Base-by-base conservation (phyloP, 2,329 filamentous ascomycete genomes). In the Apiospora saccharicola region DNA sequence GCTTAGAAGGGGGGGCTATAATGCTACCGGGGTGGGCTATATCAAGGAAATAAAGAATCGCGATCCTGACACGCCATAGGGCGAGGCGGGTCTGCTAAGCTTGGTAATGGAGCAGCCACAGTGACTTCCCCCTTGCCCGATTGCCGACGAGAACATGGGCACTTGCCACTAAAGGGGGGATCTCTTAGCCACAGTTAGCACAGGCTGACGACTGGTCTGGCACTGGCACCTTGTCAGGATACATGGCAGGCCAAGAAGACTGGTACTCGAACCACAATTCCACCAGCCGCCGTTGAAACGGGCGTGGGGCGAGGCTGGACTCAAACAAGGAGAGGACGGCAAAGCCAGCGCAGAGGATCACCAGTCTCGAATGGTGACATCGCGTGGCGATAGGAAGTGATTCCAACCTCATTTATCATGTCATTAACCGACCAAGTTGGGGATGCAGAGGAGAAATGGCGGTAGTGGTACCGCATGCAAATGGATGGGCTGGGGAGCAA, bases 21-120 rank as follows among this genome's bases (percentile, higher is more conserved):
- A 73, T 75, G 70, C 74, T 75, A 78, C 79, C 74, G 75, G 79
- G 79, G 79, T 79, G 73, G 74, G 77, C 74, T 80, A 81, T 81
- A 81, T 76, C 77, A 79, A 74, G 73, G 76, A 76, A 77, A 75
- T 74, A 75, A 77, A 79, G 76, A 80, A 75, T 75, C 77, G 74
- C 74, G 76, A 79, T 79, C 78, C 78, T 70, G 78, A 77, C 78
- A 78, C 76, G 75, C 78, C 79, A 80, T 80, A 80, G 79, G 79
- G 79, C 77, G 73, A 76, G 57, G 77, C 71, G 74, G 73, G 74
- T 76, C 76, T 75, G 76, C 75, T 79, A 77, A 78, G 79, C 78
- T 77, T 46, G 61, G 41, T 43, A 44, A 49, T 49, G 37, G 44
- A 77, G 74, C 77, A 79, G 76, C 78, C 79, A 80, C 77, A 78